phyloP scores from a whole-genome alignment of 768 basidiomycete species.

The Paxillus rubicundulus region DNA sequence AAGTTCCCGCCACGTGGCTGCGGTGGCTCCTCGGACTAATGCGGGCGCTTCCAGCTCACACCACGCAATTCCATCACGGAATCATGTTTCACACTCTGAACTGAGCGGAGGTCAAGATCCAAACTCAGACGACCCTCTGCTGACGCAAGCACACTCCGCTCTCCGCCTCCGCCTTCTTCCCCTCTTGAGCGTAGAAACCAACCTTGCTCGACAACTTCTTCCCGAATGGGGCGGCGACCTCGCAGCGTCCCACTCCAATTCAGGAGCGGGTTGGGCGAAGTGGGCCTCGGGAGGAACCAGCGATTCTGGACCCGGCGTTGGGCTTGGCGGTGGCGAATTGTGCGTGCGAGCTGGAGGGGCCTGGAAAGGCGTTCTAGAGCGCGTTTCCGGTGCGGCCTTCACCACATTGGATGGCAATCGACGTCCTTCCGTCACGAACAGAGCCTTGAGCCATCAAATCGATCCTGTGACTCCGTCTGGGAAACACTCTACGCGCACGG shows the following conservation, averaged over 20 bases:
- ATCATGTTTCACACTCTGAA: too few species aligned
- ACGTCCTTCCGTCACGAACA: constrained; percentile 7
- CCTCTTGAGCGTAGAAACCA: constrained; percentile 54
- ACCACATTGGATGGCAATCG: background rate
- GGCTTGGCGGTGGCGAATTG: constrained; percentile 31
- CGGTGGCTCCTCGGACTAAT: background rate
- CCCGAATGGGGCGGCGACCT: constrained; percentile 33
- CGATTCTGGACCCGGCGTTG: background rate
- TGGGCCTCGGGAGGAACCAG: constrained; percentile 19
- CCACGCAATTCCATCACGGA: background rate
- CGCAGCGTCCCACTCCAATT: constrained; percentile 26
- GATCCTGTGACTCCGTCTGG: background rate
- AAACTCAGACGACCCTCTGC: constrained; percentile 12
- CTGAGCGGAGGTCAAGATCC: background rate
- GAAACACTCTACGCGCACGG: background rate
- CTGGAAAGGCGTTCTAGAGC: constrained; percentile 52
- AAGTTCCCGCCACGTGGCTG: background rate
- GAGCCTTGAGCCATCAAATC: constrained; percentile 7
- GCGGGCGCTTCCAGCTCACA: background rate
- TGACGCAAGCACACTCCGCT: constrained; percentile 20
- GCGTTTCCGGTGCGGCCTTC: constrained; percentile 7
- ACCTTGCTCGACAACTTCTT: constrained; percentile 49
- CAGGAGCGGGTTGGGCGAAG: constrained; percentile 21
- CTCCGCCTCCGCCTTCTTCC: constrained; percentile 45
- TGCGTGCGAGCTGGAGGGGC: constrained; percentile 56